Percentiles rank a stretch among this genome's conserved stretches.
Evolutionary conservation across 2,329 filamentous ascomycete species (phyloP).

Genomic region (Cercospora zeina): DNA sequence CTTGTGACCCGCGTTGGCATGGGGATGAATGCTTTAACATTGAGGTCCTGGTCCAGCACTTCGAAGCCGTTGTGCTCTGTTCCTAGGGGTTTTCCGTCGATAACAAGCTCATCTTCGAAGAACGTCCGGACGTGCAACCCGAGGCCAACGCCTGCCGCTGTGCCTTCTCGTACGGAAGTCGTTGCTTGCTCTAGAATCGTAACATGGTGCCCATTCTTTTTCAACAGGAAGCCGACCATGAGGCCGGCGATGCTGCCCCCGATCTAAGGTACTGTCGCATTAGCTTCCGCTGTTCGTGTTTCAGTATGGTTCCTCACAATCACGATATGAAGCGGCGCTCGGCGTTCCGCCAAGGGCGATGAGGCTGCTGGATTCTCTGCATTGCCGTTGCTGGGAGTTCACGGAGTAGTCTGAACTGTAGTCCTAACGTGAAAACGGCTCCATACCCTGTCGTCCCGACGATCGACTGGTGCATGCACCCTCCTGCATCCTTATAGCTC

Average conservation of each 20-base stretch:
- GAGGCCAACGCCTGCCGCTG: slow-evolving; percentile 30
- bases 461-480: background rate
- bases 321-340: background rate
- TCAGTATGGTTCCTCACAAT: background rate
- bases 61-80: slow-evolving; percentile 17
- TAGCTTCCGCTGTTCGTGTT: background rate
- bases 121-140: slow-evolving; percentile 22
- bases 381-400: background rate
- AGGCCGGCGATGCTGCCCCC: slow-evolving; percentile 49
- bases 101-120: slow-evolving; percentile 28
- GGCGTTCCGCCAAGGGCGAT: background rate
- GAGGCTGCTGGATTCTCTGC: background rate
- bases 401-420: background rate
- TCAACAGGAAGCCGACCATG: slow-evolving; percentile 45
- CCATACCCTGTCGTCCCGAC: background rate
- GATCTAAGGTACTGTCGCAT: slow-evolving; percentile 30
- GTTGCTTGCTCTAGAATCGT: slow-evolving; percentile 40
- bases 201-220: slow-evolving; percentile 46
- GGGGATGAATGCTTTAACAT: slow-evolving; percentile 13
- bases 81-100: slow-evolving; percentile 22
- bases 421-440: background rate
- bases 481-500: background rate
- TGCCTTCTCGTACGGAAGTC: slow-evolving; percentile 27
- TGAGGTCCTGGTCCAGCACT: slow-evolving; percentile 23
- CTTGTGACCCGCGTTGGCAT: slow-evolving; percentile 18